A percentile compares a stretch with the other conserved stretches of the same genome.
Conservation (phyloP, 371 early-diverging fungal species). For the Lichtheimia ramosa region DNA sequence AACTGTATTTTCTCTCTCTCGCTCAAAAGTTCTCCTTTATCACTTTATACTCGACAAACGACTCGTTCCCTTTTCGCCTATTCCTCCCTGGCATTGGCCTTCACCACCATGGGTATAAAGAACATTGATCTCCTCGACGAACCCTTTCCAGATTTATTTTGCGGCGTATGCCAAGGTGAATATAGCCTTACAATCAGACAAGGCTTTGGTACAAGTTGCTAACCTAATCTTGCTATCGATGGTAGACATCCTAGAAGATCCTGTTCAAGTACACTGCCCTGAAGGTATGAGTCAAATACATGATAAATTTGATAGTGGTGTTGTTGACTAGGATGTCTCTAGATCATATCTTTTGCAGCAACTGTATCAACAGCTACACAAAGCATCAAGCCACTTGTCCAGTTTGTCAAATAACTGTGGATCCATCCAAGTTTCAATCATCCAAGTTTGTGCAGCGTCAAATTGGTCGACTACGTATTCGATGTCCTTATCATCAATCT, state of each 20-base stretch:
- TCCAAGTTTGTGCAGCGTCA: slow-evolving; percentile 52
- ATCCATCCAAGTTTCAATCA: slow-evolving; percentile 29
- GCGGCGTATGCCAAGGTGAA: slow-evolving; percentile 47
- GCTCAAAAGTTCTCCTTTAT: neutral
- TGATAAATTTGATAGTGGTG: neutral
- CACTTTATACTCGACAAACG: neutral
- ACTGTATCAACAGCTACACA: slow-evolving; percentile 36
- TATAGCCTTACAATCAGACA: neutral
- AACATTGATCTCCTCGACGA: slow-evolving; percentile 37
- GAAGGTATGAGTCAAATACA: slow-evolving; percentile 37
- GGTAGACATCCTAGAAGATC: slow-evolving; percentile 48
- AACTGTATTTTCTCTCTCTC: neutral
- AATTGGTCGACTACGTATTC: slow-evolving; percentile 38
- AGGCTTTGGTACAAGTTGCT: neutral
- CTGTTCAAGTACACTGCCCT: slow-evolving; percentile 53
- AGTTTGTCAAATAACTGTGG: slow-evolving; percentile 23
- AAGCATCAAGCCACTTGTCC: slow-evolving; percentile 31
- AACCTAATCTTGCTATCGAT: neutral
- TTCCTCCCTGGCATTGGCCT: neutral
- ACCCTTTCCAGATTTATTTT: slow-evolving; percentile 45
- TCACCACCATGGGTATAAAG: slow-evolving; percentile 16
- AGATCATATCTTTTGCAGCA: slow-evolving; percentile 53
- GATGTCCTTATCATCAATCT: slow-evolving; percentile 29
- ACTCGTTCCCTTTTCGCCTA: neutral
- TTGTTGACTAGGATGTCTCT: neutral